Evolutionary conservation across 2,329 filamentous ascomycete species (phyloP).

Genomic region (Karstenula rhodostoma): DNA sequence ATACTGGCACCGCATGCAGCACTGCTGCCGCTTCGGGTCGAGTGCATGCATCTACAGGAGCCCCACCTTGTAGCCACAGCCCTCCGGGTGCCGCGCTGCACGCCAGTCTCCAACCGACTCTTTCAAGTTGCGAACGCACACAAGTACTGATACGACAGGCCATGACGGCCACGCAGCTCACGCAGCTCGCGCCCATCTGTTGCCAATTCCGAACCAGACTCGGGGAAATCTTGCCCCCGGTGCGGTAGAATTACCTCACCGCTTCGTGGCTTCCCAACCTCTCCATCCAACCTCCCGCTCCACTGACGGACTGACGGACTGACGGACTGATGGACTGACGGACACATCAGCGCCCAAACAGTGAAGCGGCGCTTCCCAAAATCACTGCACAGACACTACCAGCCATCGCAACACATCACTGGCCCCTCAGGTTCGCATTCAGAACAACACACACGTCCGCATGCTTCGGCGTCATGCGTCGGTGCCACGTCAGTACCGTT

Average conservation of each 20-base stretch:
- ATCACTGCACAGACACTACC: constrained; percentile 10
- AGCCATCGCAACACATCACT: constrained; percentile 27
- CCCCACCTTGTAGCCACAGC: constrained; percentile 18
- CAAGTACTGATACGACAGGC: background rate
- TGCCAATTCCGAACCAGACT: too few species aligned
- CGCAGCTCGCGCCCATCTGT: background rate
- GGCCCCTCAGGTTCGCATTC: constrained; percentile 36
- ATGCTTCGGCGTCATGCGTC: constrained; percentile 20
- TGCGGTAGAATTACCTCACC: background rate
- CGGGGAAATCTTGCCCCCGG: too few species aligned
- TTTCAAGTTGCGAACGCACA: background rate
- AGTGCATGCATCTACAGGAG: constrained; percentile 20
- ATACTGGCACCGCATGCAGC: constrained; percentile 12
- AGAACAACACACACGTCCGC: constrained; percentile 15
- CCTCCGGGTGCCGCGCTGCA: constrained; percentile 24
- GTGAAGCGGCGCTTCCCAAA: constrained; percentile 26
- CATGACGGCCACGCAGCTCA: background rate
- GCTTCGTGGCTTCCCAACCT: constrained; percentile 1
- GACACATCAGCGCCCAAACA: constrained; percentile 25
- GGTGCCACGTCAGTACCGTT: constrained; percentile 47
- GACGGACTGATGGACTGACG: background rate
- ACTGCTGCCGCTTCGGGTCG: constrained; percentile 30
- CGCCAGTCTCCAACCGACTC: background rate
- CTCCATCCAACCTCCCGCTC: constrained; percentile 2
- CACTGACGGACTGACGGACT: background rate